These are phyloP conservation scores for Coemansia sp. DNA, from an alignment of 192 early-diverging fungal genomes.

Conservation along the genomic window DNA sequence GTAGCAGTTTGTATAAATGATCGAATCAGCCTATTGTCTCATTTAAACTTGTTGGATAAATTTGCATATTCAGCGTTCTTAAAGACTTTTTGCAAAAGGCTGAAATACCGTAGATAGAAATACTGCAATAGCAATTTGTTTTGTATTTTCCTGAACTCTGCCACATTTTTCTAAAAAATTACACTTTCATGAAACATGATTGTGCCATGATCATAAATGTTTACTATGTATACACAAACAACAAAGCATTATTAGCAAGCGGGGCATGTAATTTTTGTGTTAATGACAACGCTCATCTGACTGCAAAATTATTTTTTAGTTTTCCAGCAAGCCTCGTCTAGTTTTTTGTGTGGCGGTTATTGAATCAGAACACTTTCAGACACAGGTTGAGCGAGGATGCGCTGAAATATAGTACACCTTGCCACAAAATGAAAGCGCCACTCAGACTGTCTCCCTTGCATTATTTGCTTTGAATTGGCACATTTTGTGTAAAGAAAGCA, in stretches of 20 bases:
- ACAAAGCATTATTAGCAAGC: not conserved
- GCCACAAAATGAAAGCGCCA: not conserved
- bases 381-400: not conserved
- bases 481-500: not conserved
- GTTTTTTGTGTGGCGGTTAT: not conserved
- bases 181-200: not conserved
- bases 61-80: too few species aligned
- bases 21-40: not conserved
- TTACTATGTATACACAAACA: not conserved
- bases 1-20: not conserved
- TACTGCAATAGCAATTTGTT: not conserved
- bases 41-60: not conserved
- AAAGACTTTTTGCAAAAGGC: not conserved
- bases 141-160: not conserved
- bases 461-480: not conserved
- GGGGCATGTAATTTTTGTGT: not conserved
- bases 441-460: slow-evolving; percentile 1
- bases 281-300: not conserved
- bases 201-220: not conserved
- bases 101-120: too few species aligned
- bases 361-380: not conserved
- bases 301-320: not conserved
- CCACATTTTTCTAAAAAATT: slow-evolving; percentile 1
- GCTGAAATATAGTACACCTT: not conserved
- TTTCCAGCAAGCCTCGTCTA: not conserved